phyloP scores from a whole-genome alignment of 2,329 filamentous ascomycete species.

The Xylaria multiplex region DNA sequence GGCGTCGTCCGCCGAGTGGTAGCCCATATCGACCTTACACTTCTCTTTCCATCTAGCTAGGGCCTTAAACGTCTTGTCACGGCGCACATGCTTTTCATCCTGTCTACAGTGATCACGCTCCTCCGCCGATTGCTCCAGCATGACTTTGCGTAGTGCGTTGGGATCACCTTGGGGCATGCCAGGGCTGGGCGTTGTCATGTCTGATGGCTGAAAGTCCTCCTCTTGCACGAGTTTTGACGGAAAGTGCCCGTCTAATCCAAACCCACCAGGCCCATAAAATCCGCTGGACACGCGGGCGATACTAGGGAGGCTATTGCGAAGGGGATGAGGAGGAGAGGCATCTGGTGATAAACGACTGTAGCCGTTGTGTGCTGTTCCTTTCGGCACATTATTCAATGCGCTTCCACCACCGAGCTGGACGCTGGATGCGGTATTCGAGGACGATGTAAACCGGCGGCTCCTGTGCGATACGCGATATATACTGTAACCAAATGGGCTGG shows the following conservation, averaged over 20 bases:
- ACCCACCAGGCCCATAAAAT: slow-evolving; percentile 26
- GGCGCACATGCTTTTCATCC: slow-evolving; percentile 40
- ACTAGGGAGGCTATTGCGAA: slow-evolving; percentile 36
- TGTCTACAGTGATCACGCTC: slow-evolving; percentile 41
- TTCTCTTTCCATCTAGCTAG: slow-evolving; percentile 38
- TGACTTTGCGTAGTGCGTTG: slow-evolving; percentile 36
- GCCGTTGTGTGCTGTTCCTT: slow-evolving; percentile 13
- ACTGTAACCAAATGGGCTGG: slow-evolving; percentile 41
- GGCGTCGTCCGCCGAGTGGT: not conserved
- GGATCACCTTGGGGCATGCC: slow-evolving; percentile 32
- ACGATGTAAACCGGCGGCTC: slow-evolving; percentile 30
- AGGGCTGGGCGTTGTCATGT: not conserved
- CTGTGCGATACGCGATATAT: slow-evolving; percentile 36
- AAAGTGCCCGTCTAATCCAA: slow-evolving; percentile 44
- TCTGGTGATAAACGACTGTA: slow-evolving; percentile 20
- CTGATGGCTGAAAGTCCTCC: slow-evolving; percentile 23
- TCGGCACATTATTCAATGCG: not conserved
- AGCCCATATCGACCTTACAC: slow-evolving; percentile 18
- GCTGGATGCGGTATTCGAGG: slow-evolving; percentile 22
- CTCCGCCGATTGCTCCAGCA: slow-evolving; percentile 39
- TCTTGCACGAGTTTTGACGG: slow-evolving; percentile 33
- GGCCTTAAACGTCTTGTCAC: slow-evolving; percentile 36
- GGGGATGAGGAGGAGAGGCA: slow-evolving; percentile 2
- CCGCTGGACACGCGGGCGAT: slow-evolving; percentile 36
- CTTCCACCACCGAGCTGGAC: not conserved